Evolutionary conservation across 2,329 filamentous ascomycete genomes (phyloP).

Genomic region (Fusarium chaquense): DNA sequence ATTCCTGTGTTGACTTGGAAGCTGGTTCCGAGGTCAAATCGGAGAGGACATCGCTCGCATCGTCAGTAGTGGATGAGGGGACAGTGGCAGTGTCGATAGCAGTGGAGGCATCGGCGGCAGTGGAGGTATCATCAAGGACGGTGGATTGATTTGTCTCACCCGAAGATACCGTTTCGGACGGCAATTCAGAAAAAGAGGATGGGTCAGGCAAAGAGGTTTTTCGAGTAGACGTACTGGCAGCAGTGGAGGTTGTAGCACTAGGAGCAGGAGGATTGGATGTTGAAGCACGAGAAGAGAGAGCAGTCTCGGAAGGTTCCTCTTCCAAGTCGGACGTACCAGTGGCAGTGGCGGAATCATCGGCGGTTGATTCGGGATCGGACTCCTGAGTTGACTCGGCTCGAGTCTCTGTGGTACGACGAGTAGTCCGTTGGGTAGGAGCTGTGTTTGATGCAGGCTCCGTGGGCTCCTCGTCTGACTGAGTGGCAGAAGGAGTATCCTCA

Average conservation of each 20-base stretch:
- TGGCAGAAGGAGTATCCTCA: conserved; percentile 22
- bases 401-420: conserved; percentile 22
- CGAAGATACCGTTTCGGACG: conserved; percentile 46
- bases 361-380: conserved; percentile 36
- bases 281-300: conserved; percentile 48
- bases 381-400: conserved; percentile 24
- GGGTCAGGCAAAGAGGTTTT: conserved; percentile 47
- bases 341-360: conserved; percentile 45
- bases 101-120: conserved; percentile 33
- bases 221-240: conserved; percentile 51
- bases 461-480: conserved; percentile 30
- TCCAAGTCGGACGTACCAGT: conserved; percentile 49
- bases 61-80: conserved; percentile 19
- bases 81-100: conserved; percentile 26
- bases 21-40: conserved; percentile 24
- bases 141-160: conserved; percentile 42
- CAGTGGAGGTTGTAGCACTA: conserved; percentile 43
- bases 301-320: conserved; percentile 45
- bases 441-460: conserved; percentile 30
- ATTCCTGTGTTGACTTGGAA: conserved; percentile 22
- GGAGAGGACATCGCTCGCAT: conserved; percentile 17
- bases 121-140: conserved; percentile 33
- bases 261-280: conserved; percentile 46
- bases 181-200: conserved; percentile 47
- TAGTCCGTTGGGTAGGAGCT: conserved; percentile 24